These are phyloP conservation scores for Leishmania amazonensis DNA, from an alignment of 208 protist species.

Conservation along the genomic window DNA sequence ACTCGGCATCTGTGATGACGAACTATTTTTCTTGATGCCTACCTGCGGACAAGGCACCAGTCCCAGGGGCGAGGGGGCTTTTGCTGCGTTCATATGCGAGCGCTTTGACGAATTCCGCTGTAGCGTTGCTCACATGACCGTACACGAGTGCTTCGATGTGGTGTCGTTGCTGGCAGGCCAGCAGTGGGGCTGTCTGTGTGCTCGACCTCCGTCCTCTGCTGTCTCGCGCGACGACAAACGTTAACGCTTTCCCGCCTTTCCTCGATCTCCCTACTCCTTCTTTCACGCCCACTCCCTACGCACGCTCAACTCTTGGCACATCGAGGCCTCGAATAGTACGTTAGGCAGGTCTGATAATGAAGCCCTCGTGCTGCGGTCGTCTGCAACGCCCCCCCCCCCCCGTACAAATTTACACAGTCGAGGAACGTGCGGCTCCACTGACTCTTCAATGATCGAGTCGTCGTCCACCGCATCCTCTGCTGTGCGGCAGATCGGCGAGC, in stretches of 20 bases:
- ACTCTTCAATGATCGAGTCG: background rate
- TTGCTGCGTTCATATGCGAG: background rate
- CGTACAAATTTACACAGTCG: background rate
- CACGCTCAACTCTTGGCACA: background rate
- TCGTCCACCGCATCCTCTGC: background rate
- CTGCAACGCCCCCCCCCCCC: background rate
- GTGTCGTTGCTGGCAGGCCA: background rate
- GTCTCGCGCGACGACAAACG: background rate
- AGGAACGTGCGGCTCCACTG: background rate
- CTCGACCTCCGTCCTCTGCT: background rate
- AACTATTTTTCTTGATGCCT: background rate
- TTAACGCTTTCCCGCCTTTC: background rate
- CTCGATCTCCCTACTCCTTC: background rate
- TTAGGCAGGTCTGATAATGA: background rate
- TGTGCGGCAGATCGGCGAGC: slow-evolving; percentile 5
- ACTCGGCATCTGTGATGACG: background rate
- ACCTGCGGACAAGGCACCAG: background rate
- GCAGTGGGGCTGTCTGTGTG: background rate
- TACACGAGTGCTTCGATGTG: background rate
- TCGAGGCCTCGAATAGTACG: background rate
- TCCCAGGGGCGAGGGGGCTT: background rate
- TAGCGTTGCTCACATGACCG: background rate
- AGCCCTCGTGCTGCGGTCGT: background rate
- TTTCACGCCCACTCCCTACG: background rate
- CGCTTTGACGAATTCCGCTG: background rate